Conservation (phyloP, 495 filamentous ascomycete species). For the Tuber brumale region DNA sequence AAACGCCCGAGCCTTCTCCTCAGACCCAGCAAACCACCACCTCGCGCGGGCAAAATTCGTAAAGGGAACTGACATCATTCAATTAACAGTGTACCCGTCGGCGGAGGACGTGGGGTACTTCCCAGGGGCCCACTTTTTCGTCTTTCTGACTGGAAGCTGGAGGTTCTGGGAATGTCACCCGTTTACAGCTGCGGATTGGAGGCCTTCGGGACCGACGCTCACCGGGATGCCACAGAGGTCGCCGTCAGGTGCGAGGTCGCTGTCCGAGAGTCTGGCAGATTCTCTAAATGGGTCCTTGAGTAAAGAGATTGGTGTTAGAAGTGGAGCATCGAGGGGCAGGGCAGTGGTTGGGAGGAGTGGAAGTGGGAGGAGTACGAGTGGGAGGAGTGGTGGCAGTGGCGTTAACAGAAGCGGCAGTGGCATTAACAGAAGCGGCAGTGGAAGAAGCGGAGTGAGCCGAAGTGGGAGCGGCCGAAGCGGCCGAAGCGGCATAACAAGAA, state of each 20-base stretch:
- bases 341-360: background rate
- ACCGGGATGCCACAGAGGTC: conserved; percentile 17
- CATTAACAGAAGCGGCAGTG: conserved; percentile 4
- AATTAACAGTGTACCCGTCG: conserved; percentile 46
- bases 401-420: conserved; percentile 5
- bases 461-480: background rate
- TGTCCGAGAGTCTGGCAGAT: conserved; percentile 24
- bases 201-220: conserved; percentile 22
- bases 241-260: conserved; percentile 15
- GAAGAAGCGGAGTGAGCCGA: conserved; percentile 4
- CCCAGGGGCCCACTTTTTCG: conserved; percentile 54
- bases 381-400: background rate
- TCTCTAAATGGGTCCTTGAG: conserved; percentile 13
- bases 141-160: conserved; percentile 49
- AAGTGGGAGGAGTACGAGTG: conserved; percentile 1
- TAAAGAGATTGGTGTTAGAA: background rate
- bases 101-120: conserved; percentile 42
- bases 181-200: conserved; percentile 53
- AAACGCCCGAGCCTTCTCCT: conserved; percentile 45
- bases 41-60: conserved; percentile 45
- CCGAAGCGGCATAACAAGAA: conserved; percentile 11
- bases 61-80: conserved; percentile 49
- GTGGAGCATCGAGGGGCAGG: background rate
- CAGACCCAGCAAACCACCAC: conserved; percentile 38
- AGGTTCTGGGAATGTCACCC: conserved; percentile 57